Conservation (phyloP, 805 yeast genomes). For the Pichia insulana region DNA sequence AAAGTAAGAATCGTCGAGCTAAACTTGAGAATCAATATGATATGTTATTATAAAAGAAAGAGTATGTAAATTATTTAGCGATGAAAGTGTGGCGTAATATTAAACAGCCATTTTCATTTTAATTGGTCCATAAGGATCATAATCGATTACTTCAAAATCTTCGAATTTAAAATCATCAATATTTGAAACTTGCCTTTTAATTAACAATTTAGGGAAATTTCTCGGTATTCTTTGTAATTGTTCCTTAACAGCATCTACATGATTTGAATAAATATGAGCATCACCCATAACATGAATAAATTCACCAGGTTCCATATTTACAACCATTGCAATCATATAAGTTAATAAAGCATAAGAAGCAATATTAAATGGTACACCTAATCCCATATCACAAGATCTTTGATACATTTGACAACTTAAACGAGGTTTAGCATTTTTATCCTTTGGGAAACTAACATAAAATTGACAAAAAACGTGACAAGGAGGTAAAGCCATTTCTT, state of each 20-base stretch:
- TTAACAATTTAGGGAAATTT: slow-evolving; percentile 67
- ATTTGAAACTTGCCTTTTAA: slow-evolving; percentile 54
- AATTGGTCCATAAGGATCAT: slow-evolving; percentile 74
- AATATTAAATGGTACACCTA: slow-evolving; percentile 98
- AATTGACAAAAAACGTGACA: slow-evolving; percentile 96
- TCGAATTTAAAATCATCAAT: slow-evolving; percentile 87
- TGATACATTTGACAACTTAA: slow-evolving; percentile 88
- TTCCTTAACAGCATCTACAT: slow-evolving; percentile 79
- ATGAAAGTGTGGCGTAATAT: slow-evolving; percentile 3
- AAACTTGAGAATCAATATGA: slow-evolving; percentile 1
- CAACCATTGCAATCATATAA: slow-evolving; percentile 92
- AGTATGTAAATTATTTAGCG: not conserved
- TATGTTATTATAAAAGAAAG: not conserved
- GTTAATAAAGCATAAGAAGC: slow-evolving; percentile 93
- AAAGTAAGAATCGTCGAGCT: not conserved
- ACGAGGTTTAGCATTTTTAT: slow-evolving; percentile 38
- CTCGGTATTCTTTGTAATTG: slow-evolving; percentile 73
- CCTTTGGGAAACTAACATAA: slow-evolving; percentile 76
- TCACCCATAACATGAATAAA: slow-evolving; percentile 95
- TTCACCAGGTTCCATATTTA: slow-evolving; percentile 91
- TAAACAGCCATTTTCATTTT: slow-evolving; percentile 97
- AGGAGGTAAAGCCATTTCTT: slow-evolving; percentile 95
- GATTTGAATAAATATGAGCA: slow-evolving; percentile 91
- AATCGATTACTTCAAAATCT: slow-evolving; percentile 74
- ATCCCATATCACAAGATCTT: slow-evolving; percentile 98